Conservation (phyloP, 441 rosid genomes). For the Flueggea neowawraea region DNA sequence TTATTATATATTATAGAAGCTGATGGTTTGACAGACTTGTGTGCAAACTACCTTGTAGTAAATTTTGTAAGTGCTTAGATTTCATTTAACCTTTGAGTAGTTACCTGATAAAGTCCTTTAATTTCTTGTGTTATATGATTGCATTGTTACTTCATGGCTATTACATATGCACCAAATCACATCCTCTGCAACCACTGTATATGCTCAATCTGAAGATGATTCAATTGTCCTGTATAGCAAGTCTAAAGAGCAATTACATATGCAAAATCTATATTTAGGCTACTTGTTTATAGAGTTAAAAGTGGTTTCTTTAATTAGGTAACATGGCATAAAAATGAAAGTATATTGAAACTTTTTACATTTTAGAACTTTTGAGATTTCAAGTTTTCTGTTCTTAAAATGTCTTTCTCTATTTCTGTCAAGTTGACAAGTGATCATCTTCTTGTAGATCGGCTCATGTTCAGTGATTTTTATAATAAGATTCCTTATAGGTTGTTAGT, state of each 20-base stretch:
- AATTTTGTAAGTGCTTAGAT: conserved; percentile 61
- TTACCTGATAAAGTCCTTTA: conserved; percentile 6
- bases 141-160: not conserved
- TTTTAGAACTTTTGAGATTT: too few species aligned
- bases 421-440: conserved; percentile 16
- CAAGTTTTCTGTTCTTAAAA: not conserved
- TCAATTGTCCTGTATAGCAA: not conserved
- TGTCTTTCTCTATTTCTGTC: not conserved
- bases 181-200: too few species aligned
- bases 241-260: not conserved
- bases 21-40: conserved; percentile 54
- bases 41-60: conserved; percentile 67
- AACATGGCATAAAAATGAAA: not conserved
- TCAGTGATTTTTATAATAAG: conserved; percentile 40
- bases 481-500: conserved; percentile 52
- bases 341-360: too few species aligned
- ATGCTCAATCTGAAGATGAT: not conserved
- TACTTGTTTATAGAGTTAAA: not conserved
- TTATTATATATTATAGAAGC: conserved; percentile 48
- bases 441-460: conserved; percentile 53
- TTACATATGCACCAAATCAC: too few species aligned
- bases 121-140: not conserved
- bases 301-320: not conserved
- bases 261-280: too few species aligned
- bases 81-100: conserved; percentile 18